These are phyloP conservation scores for Colletotrichum falcatum DNA, from an alignment of 2,329 filamentous ascomycete genomes.

Conservation along the genomic window DNA sequence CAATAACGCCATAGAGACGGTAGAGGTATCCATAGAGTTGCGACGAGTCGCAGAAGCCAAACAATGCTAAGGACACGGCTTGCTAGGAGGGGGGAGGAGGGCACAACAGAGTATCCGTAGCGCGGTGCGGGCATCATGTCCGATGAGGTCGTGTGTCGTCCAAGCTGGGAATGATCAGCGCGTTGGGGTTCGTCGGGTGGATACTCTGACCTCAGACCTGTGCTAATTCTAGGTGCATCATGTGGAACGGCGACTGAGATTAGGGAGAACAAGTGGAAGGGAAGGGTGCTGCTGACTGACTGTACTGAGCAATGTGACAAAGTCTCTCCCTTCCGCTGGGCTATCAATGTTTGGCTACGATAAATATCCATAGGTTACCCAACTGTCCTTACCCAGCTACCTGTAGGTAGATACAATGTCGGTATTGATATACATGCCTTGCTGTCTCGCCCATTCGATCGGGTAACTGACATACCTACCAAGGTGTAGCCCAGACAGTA, in stretches of 20 bases:
- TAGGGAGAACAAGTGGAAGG: neutral
- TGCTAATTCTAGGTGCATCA: neutral
- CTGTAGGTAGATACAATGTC: too few species aligned
- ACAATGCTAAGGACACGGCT: conserved; percentile 10
- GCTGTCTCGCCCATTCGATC: too few species aligned
- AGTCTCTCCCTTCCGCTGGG: too few species aligned
- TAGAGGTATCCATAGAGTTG: conserved; percentile 7
- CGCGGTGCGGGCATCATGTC: conserved; percentile 30
- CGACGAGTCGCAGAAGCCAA: neutral
- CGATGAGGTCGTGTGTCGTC: conserved; percentile 42
- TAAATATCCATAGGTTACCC: too few species aligned
- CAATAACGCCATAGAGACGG: neutral
- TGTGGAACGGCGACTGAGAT: neutral
- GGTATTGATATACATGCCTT: too few species aligned
- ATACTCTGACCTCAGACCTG: conserved; percentile 42
- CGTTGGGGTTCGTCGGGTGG: conserved; percentile 22
- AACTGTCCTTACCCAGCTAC: too few species aligned
- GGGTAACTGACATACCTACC: too few species aligned
- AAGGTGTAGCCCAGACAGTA: too few species aligned
- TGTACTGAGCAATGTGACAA: too few species aligned
- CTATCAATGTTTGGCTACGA: too few species aligned
- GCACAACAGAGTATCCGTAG: conserved; percentile 8
- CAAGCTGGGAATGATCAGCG: conserved; percentile 40
- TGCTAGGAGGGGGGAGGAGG: neutral
- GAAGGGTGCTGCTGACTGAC: conserved; percentile 2